phyloP scores from a whole-genome alignment of 2,329 filamentous ascomycete genomes.

The Pseudogymnoascus sp. region DNA sequence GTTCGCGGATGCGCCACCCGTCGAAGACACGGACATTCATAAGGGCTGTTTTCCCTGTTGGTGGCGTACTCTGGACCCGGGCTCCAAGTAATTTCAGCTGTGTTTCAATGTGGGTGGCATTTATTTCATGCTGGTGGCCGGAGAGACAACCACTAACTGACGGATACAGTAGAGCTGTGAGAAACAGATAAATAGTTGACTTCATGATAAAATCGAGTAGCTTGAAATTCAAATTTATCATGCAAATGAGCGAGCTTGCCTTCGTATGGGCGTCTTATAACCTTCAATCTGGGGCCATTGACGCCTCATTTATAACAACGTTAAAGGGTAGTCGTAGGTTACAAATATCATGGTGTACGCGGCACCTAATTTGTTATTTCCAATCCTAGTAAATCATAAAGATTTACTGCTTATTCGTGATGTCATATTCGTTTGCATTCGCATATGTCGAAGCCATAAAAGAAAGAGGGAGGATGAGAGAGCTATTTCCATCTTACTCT shows the following conservation, averaged over 20 bases:
- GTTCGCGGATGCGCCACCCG: conserved; percentile 6
- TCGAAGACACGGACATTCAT: conserved; percentile 10
- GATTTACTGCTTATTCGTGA: background rate
- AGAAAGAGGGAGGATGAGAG: background rate
- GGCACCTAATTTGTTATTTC: background rate
- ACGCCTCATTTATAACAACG: background rate
- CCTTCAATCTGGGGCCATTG: background rate
- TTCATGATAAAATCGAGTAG: background rate
- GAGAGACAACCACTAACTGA: background rate
- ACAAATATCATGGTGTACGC: background rate
- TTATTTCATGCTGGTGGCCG: background rate
- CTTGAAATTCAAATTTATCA: background rate
- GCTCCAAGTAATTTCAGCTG: background rate
- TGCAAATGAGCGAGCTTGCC: background rate
- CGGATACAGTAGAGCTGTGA: background rate
- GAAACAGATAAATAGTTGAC: background rate
- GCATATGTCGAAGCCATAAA: background rate
- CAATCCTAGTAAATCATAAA: background rate
- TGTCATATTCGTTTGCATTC: background rate
- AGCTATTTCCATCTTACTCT: background rate
- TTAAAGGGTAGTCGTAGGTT: background rate
- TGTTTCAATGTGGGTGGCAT: background rate
- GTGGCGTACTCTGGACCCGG: background rate
- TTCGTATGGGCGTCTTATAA: background rate
- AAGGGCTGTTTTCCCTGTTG: conserved; percentile 6